These are phyloP conservation scores for Melanogaster broomeanus DNA, from an alignment of 768 basidiomycete species.

Conservation along the genomic window DNA sequence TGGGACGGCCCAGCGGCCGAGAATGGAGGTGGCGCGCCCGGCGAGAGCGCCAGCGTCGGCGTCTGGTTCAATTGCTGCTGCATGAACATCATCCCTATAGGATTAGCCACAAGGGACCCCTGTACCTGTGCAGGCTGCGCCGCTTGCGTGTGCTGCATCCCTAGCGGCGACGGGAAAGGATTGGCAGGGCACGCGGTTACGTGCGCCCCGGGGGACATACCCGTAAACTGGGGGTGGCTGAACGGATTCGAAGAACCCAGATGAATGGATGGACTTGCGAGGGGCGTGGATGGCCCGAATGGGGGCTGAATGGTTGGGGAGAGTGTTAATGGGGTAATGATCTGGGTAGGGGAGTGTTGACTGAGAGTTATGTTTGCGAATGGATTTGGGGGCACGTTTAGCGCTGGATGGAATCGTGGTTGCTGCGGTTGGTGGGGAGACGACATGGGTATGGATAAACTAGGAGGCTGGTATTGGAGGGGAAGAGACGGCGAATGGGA, in stretches of 20 bases:
- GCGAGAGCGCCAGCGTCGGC: conserved; percentile 8
- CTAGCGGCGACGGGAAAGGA: conserved; percentile 14
- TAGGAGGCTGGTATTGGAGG: conserved; percentile 37
- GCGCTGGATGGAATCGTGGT: conserved; percentile 6
- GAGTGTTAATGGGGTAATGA: conserved; percentile 8
- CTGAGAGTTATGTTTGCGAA: conserved; percentile 19
- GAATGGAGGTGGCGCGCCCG: neutral
- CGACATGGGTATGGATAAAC: neutral
- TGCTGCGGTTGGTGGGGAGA: conserved; percentile 19
- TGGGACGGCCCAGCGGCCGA: too few species aligned
- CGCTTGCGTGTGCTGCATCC: conserved; percentile 9
- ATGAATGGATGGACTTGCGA: conserved; percentile 15
- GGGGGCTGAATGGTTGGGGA: neutral
- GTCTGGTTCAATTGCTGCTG: neutral
- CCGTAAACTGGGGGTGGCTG: conserved; percentile 6
- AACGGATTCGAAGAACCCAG: conserved; percentile 20
- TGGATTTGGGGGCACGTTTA: conserved; percentile 11
- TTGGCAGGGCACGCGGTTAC: conserved; percentile 7
- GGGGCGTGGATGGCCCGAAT: neutral
- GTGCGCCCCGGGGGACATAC: neutral
- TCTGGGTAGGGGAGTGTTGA: neutral
- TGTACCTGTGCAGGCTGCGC: conserved; percentile 1
- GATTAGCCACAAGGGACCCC: neutral
- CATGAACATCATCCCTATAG: conserved; percentile 5
- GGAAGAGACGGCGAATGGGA: conserved; percentile 44